Conservation (phyloP, 768 basidiomycete genomes). For the Psilocybe sp. region DNA sequence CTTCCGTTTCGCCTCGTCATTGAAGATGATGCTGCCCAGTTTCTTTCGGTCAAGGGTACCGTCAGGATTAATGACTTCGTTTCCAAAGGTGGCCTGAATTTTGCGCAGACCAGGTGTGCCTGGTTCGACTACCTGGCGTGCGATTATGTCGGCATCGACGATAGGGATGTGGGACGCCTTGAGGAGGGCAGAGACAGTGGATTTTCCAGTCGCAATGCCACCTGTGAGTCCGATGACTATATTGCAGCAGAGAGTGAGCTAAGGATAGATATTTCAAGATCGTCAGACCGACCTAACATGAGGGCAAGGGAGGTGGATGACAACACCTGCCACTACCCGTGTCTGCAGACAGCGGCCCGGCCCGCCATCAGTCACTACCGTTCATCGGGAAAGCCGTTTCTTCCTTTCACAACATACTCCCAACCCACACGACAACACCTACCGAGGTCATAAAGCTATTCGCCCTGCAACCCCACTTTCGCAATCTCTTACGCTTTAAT, state of each 20-base stretch:
- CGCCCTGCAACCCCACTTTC: too few species aligned
- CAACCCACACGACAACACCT: too few species aligned
- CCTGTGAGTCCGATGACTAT: constrained; percentile 93
- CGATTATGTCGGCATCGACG: constrained; percentile 90
- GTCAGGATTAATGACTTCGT: constrained; percentile 58
- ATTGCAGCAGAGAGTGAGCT: background rate
- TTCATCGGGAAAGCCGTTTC: background rate
- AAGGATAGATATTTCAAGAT: too few species aligned
- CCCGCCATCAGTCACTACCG: too few species aligned
- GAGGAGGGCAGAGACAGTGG: constrained; percentile 80
- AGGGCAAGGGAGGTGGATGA: too few species aligned
- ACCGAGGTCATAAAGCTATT: too few species aligned
- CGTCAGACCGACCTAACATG: too few species aligned
- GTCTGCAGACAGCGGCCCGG: too few species aligned
- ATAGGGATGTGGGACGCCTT: constrained; percentile 69
- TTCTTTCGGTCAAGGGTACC: constrained; percentile 80
- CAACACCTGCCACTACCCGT: too few species aligned
- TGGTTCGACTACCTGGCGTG: constrained; percentile 82
- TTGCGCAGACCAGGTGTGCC: constrained; percentile 70
- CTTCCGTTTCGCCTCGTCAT: constrained; percentile 65
- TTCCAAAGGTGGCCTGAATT: constrained; percentile 73
- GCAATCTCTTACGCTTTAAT: too few species aligned
- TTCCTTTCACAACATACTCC: background rate
- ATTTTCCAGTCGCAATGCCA: constrained; percentile 96
- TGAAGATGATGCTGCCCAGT: constrained; percentile 84